Evolutionary conservation across 2,329 filamentous ascomycete species (phyloP), one percentile per base, ranked within the genome.

Genomic region (Aspergillus fructus): DNA sequence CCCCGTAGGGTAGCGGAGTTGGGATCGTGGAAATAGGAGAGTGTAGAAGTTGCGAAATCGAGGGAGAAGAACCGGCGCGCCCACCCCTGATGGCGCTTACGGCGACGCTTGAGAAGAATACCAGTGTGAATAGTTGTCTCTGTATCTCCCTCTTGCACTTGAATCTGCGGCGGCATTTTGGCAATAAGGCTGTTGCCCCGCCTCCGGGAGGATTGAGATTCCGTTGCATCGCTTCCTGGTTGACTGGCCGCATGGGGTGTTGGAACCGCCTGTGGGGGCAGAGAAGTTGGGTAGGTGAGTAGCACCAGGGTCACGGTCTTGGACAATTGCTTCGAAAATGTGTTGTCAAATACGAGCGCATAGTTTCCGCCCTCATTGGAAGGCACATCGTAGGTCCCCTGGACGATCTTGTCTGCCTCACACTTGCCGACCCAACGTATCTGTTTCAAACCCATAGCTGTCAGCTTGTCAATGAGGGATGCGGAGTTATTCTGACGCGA

Each of bases 321-420:
- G 53, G 93, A 94, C 42, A 90, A 88, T 74, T 89, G 90, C 78
- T 97, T 97, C 59, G 93, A 96, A 73, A 99, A 99, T 27, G 94
- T 99, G 71, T 99, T 99, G 83, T 99, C 94, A 70, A 99, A 96
- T 33, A 97, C 91, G 60, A 99, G 81, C 56, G 93, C 94, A 72
- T 96, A 99, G 85, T 96, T 97, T 69, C 94, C 94, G 23, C 88
- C 90, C 62, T 94, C 86, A 34, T 86, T 86, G 7, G 79, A 68
- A 0, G 80, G 79, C 23, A 97, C 90, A 70, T 96, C 89, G 71
- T 91, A 91, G 19, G 88, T 94, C 33, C 93, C 94, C 74, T 93
- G 91, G 19, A 91, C 90, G 50, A 97, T 92, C 78, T 94, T 93
- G 78, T 97, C 93, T 39, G 94, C 93, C 76, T 97, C 93, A 74